Percentiles rank a stretch among this genome's conserved stretches.
Conservation (phyloP, 768 basidiomycete species). For the Pleurotus eryngii region DNA sequence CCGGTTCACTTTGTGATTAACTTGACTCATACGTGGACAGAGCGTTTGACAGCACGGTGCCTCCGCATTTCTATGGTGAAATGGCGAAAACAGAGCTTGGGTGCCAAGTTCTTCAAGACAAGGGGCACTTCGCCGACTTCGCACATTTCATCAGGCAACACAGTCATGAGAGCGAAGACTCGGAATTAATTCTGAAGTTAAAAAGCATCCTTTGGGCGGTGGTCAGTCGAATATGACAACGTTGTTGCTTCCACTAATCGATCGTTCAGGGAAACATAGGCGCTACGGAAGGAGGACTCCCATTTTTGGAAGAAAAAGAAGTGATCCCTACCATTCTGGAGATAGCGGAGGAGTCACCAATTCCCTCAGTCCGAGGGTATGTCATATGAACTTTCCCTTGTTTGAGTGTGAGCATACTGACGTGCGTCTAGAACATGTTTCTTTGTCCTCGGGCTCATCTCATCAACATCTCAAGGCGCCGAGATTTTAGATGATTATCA, state of each 20-base stretch:
- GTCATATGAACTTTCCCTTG: slow-evolving; percentile 21
- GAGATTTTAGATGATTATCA: slow-evolving; percentile 90
- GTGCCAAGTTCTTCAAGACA: slow-evolving; percentile 85
- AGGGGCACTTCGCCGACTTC: slow-evolving; percentile 89
- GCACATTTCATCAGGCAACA: slow-evolving; percentile 88
- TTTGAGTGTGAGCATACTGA: background rate
- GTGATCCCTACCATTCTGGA: slow-evolving; percentile 87
- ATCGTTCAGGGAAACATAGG: slow-evolving; percentile 84
- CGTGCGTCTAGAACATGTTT: slow-evolving; percentile 78
- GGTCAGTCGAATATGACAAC: slow-evolving; percentile 47
- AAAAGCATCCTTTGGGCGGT: slow-evolving; percentile 98
- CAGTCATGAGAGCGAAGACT: slow-evolving; percentile 78
- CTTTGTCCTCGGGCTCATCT: slow-evolving; percentile 90
- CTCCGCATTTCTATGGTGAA: slow-evolving; percentile 96
- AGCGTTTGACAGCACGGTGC: slow-evolving; percentile 84
- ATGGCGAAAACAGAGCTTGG: slow-evolving; percentile 96
- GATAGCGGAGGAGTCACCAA: slow-evolving; percentile 85
- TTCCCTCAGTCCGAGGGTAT: slow-evolving; percentile 92
- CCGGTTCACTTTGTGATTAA: background rate
- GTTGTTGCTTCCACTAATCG: background rate
- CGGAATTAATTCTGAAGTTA: slow-evolving; percentile 80
- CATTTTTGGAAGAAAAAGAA: slow-evolving; percentile 93
- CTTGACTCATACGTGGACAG: slow-evolving; percentile 27
- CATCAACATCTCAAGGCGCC: slow-evolving; percentile 87
- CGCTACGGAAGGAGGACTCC: slow-evolving; percentile 85